Base-by-base conservation (phyloP, 768 basidiomycete species). In the Tremella yokohamensis region DNA sequence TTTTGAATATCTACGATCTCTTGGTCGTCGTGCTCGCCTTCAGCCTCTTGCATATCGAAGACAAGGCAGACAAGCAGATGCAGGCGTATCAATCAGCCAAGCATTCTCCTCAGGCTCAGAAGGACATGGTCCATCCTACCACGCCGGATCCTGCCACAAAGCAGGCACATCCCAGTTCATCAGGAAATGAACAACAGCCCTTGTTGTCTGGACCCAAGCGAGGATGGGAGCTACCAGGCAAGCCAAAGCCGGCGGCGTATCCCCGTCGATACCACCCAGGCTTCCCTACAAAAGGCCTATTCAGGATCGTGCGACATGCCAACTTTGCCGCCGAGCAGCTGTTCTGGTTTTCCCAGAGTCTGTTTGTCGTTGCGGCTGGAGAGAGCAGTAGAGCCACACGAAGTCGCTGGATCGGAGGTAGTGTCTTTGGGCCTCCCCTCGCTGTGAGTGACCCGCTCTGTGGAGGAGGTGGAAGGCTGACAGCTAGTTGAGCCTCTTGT, bases 261-360 rank as follows among this genome's bases (percentile, higher is more conserved):
- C 70, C 70, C 2, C 26, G 50, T 19, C 44, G 49, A 3, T 55
- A 65, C 48, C 79, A 84, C 60, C 81, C 92, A 11, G 94, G 94
- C 0, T 97, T 97, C 73, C 78, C 86, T 22, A 90, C 90, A 0
- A 80, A 82, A 18, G 93, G 93, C 2, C 75, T 97, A 7, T 98
- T 89, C 88, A 82, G 84, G 1, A 93, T 85, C 81, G 84, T 84
- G 1, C 80, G 94, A 15, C 94, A 98, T 76, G 92, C 94, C 37
- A 98, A 98, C 76, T 93, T 90, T 73, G 78, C 86, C 0, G 91
- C 88, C 74, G 94, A 98, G 74, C 91, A 93, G 75, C 75, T 79
- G 15, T 90, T 93, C 77, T 93, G 75, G 75, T 12, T 70, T 4
- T 56, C 68, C 4, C 75, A 76, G 52, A 70, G 66, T 26, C 45